A percentile compares a stretch with the other conserved stretches of the same genome.
phyloP scores from a whole-genome alignment of 176 grass and related monocot species.

The Eremochloa ophiuroides region DNA sequence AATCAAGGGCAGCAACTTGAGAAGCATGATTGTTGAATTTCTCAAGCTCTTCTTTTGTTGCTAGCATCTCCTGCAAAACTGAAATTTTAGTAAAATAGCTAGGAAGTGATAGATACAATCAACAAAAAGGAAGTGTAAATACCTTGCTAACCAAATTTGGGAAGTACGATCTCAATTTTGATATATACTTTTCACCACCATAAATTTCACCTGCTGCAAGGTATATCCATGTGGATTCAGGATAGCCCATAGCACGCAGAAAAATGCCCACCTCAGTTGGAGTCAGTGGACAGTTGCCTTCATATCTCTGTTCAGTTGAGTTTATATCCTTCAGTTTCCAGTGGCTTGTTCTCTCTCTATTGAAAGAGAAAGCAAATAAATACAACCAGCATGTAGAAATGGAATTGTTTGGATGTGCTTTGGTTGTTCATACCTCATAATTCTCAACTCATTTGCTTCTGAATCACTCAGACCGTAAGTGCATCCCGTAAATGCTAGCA shows the following conservation, averaged over 20 bases:
- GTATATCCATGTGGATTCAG: constrained; percentile 86
- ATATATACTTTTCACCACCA: constrained; percentile 82
- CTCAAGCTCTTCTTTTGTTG: constrained; percentile 58
- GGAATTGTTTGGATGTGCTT: neutral
- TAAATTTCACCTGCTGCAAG: constrained; percentile 94
- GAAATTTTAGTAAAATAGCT: constrained; percentile 4
- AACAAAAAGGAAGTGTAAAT: constrained; percentile 15
- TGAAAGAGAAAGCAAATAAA: constrained; percentile 23
- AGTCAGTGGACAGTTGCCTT: constrained; percentile 85
- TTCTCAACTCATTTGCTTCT: constrained; percentile 75
- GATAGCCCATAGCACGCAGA: constrained; percentile 69
- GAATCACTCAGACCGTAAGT: constrained; percentile 60
- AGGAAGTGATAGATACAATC: neutral
- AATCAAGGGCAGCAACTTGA: constrained; percentile 86
- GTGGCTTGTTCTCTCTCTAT: constrained; percentile 82
- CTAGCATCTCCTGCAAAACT: constrained; percentile 65
- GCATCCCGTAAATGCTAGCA: constrained; percentile 96
- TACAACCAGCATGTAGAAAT: constrained; percentile 4
- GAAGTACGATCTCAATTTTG: constrained; percentile 66
- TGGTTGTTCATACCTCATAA: constrained; percentile 56
- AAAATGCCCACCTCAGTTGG: constrained; percentile 84
- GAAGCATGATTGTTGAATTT: constrained; percentile 66
- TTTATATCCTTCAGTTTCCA: constrained; percentile 97
- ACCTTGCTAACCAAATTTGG: constrained; percentile 97
- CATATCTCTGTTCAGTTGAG: constrained; percentile 71